Conservation (phyloP, 345 rosid species). For the Gossypium bickii region DNA sequence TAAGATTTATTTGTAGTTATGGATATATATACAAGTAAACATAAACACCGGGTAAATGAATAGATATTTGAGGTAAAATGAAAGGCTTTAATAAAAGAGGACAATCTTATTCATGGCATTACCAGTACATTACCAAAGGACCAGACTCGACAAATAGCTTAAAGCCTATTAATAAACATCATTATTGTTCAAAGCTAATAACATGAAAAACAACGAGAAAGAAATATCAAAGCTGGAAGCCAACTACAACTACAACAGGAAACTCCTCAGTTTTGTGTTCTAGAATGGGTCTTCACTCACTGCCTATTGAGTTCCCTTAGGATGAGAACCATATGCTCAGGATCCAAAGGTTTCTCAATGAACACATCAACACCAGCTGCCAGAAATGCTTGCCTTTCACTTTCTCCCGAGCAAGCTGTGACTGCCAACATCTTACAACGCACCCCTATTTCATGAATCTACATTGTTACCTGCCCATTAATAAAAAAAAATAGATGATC, state of each 20-base stretch:
- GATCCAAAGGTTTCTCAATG: slow-evolving; percentile 12
- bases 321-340: neutral
- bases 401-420: neutral
- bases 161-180: neutral
- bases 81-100: neutral
- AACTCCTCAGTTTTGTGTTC: neutral
- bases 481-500: neutral
- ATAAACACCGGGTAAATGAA: too few relatives aligned
- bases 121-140: neutral
- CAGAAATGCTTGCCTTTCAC: neutral
- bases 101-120: neutral
- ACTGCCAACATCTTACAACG: slow-evolving; percentile 3
- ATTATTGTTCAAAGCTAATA: neutral
- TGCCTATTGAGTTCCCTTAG: slow-evolving; percentile 18
- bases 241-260: neutral
- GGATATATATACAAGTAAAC: too few relatives aligned
- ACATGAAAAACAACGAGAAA: too few relatives aligned
- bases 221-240: neutral
- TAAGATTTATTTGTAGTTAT: too few relatives aligned
- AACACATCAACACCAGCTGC: slow-evolving; percentile 13
- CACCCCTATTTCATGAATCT: slow-evolving; percentile 9
- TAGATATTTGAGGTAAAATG: neutral
- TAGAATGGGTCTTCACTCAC: neutral
- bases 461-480: slow-evolving; percentile 8
- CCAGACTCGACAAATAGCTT: neutral